These are phyloP conservation scores for Camellia sinensis DNA, from an alignment of 148 eudicot genomes.

Conservation along the genomic window DNA sequence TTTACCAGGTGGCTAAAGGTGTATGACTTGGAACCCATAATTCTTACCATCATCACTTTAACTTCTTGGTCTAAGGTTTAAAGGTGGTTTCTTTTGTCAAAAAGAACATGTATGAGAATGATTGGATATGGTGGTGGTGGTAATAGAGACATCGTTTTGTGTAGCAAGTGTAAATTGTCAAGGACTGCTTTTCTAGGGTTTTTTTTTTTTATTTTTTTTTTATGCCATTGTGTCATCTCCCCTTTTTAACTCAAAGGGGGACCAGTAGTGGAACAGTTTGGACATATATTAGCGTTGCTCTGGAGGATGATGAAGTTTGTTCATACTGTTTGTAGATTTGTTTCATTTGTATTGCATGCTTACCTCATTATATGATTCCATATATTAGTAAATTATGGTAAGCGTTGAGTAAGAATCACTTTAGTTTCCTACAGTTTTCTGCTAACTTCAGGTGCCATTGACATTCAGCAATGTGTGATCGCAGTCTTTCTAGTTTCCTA, in stretches of 20 bases:
- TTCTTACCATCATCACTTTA: neutral
- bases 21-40: neutral
- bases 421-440: neutral
- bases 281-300: neutral
- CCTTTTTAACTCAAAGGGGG: neutral
- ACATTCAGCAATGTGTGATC: neutral
- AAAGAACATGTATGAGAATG: neutral
- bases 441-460: neutral
- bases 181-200: neutral
- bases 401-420: neutral
- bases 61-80: neutral
- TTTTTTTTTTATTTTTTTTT: neutral
- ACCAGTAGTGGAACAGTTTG: neutral
- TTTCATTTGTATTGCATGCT: neutral
- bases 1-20: neutral
- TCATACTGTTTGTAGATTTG: neutral
- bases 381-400: neutral
- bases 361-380: neutral
- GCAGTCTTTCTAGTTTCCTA: neutral
- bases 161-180: slow-evolving; percentile 9
- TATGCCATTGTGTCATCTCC: too few relatives aligned
- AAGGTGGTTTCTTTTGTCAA: neutral
- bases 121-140: neutral
- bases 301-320: neutral
- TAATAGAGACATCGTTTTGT: neutral